Base-by-base conservation (phyloP, 2,329 filamentous ascomycete genomes). In the Pseudopyricularia cyperi region DNA sequence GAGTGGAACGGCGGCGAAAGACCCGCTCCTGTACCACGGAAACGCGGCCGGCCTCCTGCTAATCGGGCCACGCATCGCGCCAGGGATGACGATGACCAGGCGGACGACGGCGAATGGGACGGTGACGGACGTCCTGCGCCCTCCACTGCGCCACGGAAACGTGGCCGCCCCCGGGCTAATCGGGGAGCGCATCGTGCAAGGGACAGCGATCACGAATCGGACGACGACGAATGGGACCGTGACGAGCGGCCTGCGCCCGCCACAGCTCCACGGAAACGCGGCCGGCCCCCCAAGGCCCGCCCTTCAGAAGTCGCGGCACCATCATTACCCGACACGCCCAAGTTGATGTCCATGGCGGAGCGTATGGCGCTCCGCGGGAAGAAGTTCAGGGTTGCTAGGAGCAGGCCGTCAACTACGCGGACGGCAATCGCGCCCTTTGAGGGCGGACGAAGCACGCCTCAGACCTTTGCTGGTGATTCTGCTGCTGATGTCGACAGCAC, bases 301-400 rank as follows among this genome's bases (percentile, higher is more conserved):
- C 54, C 58, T 48, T 46, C 56, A 39, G 47, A 46, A 24, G 53
- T 53, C 37, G 50, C 47, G 19, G 34, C 47, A 52, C 30, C 51
- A 54, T 7, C 52, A 53, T 14, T 34, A 12, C 52, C 60, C 15
- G 55, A 53, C 30, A 57, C 60, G 46, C 60, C 59, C 11, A 62
- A 66, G 11, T 70, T 74, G 48, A 66, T 80, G 66, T 80, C 77
- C 6, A 73, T 81, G 72, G 70, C 71, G 35, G 77, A 80, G 57
- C 70, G 75, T n/a, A 73, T 79, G 69, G 74, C 71, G 33, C 64
- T 77, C 2, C 69, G 65, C 50, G 77, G 76, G 11, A 79, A 71
- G 61, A 73, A 69, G 51, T 71, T 80, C 56, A 77, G 71, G 37
- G 37, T 42, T 42, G 37, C 37, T 22, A 42, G 22, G 17, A 42